phyloP scores from a whole-genome alignment of 139 green algal genomes.

The Deuterostichococcus epilithicus region DNA sequence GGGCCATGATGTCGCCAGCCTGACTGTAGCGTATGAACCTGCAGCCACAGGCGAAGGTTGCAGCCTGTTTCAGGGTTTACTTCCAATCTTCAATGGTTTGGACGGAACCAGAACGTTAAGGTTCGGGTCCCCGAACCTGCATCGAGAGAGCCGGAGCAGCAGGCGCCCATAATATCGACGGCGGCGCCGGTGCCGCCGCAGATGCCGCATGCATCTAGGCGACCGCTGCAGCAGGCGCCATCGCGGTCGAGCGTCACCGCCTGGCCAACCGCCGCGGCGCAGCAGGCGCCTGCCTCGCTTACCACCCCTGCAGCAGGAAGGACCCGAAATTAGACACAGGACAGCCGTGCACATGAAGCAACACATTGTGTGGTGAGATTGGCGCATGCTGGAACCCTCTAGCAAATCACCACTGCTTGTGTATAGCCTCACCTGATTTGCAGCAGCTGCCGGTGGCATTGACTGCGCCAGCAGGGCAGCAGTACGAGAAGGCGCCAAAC shows the following conservation, averaged over 20 bases:
- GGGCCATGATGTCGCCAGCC: constrained; percentile 25
- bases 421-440: constrained; percentile 9
- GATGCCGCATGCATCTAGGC: constrained; percentile 45
- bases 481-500: background rate
- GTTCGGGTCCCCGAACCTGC: background rate
- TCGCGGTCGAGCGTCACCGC: constrained; percentile 23
- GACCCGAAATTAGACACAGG: background rate
- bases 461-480: constrained; percentile 20
- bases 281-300: constrained; percentile 13
- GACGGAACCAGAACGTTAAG: background rate
- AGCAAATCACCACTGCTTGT: background rate
- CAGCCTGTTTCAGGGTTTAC: background rate
- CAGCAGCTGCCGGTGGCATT: constrained; percentile 21
- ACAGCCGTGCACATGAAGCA: background rate
- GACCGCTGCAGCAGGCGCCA: constrained; percentile 35
- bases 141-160: constrained; percentile 15
- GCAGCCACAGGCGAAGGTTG: background rate
- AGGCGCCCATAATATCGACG: constrained; percentile 36
- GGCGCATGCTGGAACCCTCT: background rate
- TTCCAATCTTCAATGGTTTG: background rate
- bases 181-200: constrained; percentile 36
- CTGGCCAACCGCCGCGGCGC: background rate
- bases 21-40: constrained; percentile 1
- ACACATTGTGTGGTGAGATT: background rate
- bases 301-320: background rate